Evolutionary conservation across 768 basidiomycete genomes (phyloP).

Genomic region (Suillus placidus): DNA sequence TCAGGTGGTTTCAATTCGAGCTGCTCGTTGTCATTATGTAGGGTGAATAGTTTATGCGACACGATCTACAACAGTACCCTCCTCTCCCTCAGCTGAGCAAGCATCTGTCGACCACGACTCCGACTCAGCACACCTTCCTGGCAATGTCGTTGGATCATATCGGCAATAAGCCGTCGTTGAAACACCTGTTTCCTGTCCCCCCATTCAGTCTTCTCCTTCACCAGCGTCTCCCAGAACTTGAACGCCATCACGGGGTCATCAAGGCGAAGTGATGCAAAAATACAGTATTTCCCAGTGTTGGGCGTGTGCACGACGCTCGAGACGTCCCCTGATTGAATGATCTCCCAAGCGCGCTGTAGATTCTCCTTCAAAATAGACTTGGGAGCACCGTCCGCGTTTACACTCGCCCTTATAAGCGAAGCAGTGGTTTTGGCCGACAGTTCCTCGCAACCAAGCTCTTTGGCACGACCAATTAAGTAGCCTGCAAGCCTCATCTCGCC

Average conservation of each 20-base stretch:
- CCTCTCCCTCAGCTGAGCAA: constrained; percentile 22
- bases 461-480: constrained; percentile 44
- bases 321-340: constrained; percentile 43
- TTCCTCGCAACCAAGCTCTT: constrained; percentile 34
- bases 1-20: background rate
- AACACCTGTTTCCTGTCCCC: constrained; percentile 46
- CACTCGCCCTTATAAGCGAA: constrained; percentile 47
- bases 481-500: constrained; percentile 47
- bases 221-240: constrained; percentile 57
- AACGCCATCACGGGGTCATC: constrained; percentile 56
- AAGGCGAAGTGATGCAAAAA: constrained; percentile 50
- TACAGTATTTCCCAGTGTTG: constrained; percentile 54
- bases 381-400: constrained; percentile 32
- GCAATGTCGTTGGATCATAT: constrained; percentile 34
- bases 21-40: constrained; percentile 5
- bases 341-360: constrained; percentile 44
- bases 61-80: constrained; percentile 16
- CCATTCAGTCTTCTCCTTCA: constrained; percentile 51
- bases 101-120: constrained; percentile 22
- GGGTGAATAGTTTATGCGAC: constrained; percentile 4
- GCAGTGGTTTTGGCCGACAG: constrained; percentile 54
- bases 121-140: constrained; percentile 29
- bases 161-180: constrained; percentile 46
- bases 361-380: constrained; percentile 31
- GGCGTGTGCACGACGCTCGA: constrained; percentile 43